Base-by-base conservation (phyloP, 139 green algal species). In the Chlamydomonas asymmetrica region DNA sequence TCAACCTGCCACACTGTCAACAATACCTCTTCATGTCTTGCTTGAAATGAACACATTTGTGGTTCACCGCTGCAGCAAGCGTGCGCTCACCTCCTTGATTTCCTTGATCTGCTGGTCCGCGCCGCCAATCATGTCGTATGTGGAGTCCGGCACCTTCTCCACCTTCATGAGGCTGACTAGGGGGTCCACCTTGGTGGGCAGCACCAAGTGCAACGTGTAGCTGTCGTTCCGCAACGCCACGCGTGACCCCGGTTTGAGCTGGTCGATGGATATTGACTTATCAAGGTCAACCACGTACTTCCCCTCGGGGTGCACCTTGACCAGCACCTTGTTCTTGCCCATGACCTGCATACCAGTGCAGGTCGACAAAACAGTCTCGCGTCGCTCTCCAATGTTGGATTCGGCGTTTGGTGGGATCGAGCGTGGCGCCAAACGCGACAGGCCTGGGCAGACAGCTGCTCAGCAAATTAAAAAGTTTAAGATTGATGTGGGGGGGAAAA, bases 101-200 rank as follows among this genome's bases (percentile, higher is more conserved):
- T 99, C 96, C 86, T 99, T 99, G 76, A 99, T 98, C 87, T 99
- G 97, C 89, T 99, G 92, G 80, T 99, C 97, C 45, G 97, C 87
- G 0, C 97, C 97, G 25, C 97, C 97, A 73, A 99, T 97, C 96
- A 99, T 98, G 88, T 99, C 97, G 84, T 99, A 99, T 7, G 97
- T 99, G 5, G 93, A 98, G 85, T 99, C 97, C 1, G 97, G 97
- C 65, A 99, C 97, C 91, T 99, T 99, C 87, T 99, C 97, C n/a
- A 99, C 97, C 89, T 99, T 99, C 77, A 83, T 83, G 16, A 87
- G 68, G 68, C 78, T 86, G 39, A 93, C 88, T 59, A 93, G 75
- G 2, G 88, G 87, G 77, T 91, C 87, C n/a, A 92, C 89, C 85
- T 98, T 98, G 64, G 91, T 97, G 56, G 96, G 96, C 63, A 99